A percentile compares a stretch with the other conserved stretches of the same genome.
Evolutionary conservation across 2,329 filamentous ascomycete species (phyloP).

Genomic region (Fusarium dlaminii): DNA sequence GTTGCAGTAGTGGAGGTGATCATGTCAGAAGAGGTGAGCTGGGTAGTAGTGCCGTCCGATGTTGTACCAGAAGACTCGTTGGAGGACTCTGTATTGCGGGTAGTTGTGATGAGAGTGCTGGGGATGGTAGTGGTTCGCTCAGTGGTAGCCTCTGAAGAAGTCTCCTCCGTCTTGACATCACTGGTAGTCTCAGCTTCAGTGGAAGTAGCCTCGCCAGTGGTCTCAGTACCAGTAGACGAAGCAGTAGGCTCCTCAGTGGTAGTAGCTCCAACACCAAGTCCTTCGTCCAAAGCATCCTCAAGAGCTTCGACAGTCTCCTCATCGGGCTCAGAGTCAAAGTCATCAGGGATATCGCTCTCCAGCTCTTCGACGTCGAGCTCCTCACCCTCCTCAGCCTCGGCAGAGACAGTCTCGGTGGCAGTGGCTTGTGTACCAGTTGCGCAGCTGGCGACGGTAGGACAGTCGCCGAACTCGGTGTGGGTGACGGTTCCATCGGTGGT

Average conservation of each 20-base stretch:
- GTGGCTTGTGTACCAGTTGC: conserved; percentile 11
- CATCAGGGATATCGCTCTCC: background rate
- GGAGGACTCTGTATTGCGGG: background rate
- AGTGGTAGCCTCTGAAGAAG: background rate
- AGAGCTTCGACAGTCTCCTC: background rate
- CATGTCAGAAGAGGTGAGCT: background rate
- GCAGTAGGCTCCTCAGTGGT: background rate
- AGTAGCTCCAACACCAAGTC: background rate
- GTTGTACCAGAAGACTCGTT: background rate
- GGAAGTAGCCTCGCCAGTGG: background rate
- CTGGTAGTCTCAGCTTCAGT: background rate
- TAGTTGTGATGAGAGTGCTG: conserved; percentile 7
- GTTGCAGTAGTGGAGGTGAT: background rate
- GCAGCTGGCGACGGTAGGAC: conserved; percentile 7
- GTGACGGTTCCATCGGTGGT: background rate
- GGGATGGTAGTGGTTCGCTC: background rate
- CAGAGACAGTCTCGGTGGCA: background rate
- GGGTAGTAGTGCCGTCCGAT: background rate
- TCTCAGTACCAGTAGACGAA: background rate
- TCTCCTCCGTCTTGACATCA: background rate
- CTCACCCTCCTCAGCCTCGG: background rate
- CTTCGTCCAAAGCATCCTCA: background rate
- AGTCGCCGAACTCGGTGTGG: conserved; percentile 7
- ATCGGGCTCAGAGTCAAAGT: background rate
- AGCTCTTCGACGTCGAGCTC: background rate